phyloP scores from a whole-genome alignment of 1,284 basidiomycete genomes.

The Caloboletus firmus region DNA sequence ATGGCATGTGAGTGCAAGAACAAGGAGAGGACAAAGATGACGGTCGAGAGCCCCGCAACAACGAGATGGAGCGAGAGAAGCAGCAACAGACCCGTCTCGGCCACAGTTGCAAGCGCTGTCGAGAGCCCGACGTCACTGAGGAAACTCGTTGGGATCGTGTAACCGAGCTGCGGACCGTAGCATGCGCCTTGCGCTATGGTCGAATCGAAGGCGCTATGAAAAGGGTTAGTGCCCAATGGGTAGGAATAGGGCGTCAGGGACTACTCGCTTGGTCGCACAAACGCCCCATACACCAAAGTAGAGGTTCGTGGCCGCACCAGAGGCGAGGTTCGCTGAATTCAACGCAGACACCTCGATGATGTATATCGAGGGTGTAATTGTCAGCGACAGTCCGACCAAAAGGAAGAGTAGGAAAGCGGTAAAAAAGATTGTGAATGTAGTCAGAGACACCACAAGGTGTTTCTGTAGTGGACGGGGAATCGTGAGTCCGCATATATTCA shows the following conservation, averaged over 20 bases:
- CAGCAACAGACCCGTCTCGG: slow-evolving; percentile 53
- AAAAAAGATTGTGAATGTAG: slow-evolving; percentile 49
- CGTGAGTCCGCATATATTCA: slow-evolving; percentile 21
- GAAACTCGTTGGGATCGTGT: slow-evolving; percentile 45
- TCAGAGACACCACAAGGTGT: slow-evolving; percentile 48
- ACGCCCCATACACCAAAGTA: slow-evolving; percentile 77
- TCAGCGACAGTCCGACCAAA: slow-evolving; percentile 69
- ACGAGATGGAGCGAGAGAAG: slow-evolving; percentile 68
- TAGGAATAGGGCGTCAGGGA: not conserved
- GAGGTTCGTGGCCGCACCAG: slow-evolving; percentile 58
- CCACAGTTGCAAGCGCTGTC: slow-evolving; percentile 41
- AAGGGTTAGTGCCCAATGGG: not conserved
- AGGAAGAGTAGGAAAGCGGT: slow-evolving; percentile 67
- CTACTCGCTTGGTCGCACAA: slow-evolving; percentile 54
- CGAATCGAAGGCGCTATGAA: slow-evolving; percentile 14
- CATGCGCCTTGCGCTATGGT: slow-evolving; percentile 42
- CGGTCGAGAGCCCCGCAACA: slow-evolving; percentile 54
- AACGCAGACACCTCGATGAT: slow-evolving; percentile 56
- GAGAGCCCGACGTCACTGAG: slow-evolving; percentile 47
- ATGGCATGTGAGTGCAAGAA: slow-evolving; percentile 55
- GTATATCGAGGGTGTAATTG: slow-evolving; percentile 73
- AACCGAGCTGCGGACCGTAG: slow-evolving; percentile 58
- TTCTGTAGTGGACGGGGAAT: slow-evolving; percentile 40
- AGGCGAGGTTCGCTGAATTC: slow-evolving; percentile 37
- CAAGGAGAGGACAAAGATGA: slow-evolving; percentile 53